Percentiles rank a stretch among this genome's conserved stretches.
phyloP scores from a whole-genome alignment of 2,329 filamentous ascomycete species.

The Trichophyton equinum region DNA sequence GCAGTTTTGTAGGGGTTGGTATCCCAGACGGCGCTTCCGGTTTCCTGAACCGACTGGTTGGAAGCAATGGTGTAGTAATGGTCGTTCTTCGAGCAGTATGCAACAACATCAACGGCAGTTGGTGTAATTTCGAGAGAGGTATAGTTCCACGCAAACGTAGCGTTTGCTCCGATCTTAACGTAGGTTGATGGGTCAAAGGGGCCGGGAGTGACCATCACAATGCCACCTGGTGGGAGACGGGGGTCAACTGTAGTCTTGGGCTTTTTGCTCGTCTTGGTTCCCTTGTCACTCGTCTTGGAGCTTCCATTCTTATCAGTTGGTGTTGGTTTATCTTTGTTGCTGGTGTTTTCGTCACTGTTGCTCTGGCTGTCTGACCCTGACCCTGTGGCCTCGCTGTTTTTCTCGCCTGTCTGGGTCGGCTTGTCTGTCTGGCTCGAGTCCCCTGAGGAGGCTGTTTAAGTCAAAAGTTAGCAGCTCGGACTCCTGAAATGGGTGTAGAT shows the following conservation, averaged over 20 bases:
- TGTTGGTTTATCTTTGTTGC: conserved; percentile 4
- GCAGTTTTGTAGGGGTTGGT: conserved; percentile 41
- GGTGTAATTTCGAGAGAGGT: conserved; percentile 50
- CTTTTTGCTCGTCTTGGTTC: conserved; percentile 17
- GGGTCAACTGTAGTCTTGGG: conserved; percentile 34
- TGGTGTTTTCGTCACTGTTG: conserved; percentile 6
- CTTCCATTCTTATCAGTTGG: conserved; percentile 9
- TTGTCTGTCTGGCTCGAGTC: neutral
- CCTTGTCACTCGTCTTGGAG: conserved; percentile 10
- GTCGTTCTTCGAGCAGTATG: conserved; percentile 47
- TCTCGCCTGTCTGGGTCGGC: conserved; percentile 12
- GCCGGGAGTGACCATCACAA: conserved; percentile 49
- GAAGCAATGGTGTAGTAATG: conserved; percentile 49
- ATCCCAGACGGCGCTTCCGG: conserved; percentile 47
- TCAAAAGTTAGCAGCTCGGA: neutral
- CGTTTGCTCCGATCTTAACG: conserved; percentile 51
- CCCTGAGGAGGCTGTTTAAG: neutral
- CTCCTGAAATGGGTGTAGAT: neutral
- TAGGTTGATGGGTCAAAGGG: conserved; percentile 40
- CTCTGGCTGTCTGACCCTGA: conserved; percentile 11
- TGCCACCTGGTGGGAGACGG: conserved; percentile 44
- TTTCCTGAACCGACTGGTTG: conserved; percentile 45
- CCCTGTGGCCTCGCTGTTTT: conserved; percentile 12
- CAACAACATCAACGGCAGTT: conserved; percentile 47
- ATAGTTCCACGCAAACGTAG: conserved; percentile 59